These are phyloP conservation scores for Cerioporus squamosus DNA, from an alignment of 1,284 basidiomycete genomes.

Conservation along the genomic window DNA sequence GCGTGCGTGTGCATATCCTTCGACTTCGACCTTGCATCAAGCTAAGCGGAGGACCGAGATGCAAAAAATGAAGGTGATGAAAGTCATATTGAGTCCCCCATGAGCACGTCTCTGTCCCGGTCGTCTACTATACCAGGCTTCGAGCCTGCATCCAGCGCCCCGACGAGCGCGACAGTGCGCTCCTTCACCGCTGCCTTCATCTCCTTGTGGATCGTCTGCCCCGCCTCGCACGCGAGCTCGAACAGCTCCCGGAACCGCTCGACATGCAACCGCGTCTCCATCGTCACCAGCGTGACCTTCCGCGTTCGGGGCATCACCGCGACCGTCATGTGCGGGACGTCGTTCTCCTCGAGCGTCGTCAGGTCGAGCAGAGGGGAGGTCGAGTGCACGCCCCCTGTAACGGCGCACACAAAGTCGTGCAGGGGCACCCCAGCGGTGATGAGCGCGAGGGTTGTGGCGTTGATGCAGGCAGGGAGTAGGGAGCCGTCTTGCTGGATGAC, in stretches of 20 bases:
- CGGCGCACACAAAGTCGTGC: slow-evolving; percentile 87
- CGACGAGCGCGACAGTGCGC: slow-evolving; percentile 67
- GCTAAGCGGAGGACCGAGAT: neutral
- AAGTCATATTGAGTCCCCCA: slow-evolving; percentile 26
- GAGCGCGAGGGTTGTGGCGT: slow-evolving; percentile 92
- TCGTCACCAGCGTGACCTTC: slow-evolving; percentile 86
- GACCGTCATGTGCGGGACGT: slow-evolving; percentile 87
- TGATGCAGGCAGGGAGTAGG: slow-evolving; percentile 92
- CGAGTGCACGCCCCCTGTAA: slow-evolving; percentile 81
- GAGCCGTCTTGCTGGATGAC: slow-evolving; percentile 94
- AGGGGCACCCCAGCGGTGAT: slow-evolving; percentile 91
- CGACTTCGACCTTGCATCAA: no score
- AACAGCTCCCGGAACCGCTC: slow-evolving; percentile 94
- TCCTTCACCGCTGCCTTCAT: slow-evolving; percentile 79
- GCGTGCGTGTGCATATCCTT: neutral
- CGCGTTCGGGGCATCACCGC: slow-evolving; percentile 86
- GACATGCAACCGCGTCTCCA: slow-evolving; percentile 94
- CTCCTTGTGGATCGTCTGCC: slow-evolving; percentile 80
- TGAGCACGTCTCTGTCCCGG: slow-evolving; percentile 25
- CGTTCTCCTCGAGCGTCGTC: slow-evolving; percentile 87
- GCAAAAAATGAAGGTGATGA: neutral
- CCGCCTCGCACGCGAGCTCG: slow-evolving; percentile 77
- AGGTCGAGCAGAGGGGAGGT: slow-evolving; percentile 86
- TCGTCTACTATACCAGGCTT: slow-evolving; percentile 19
- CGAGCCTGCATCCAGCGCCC: slow-evolving; percentile 43